Percentiles rank a stretch among this genome's conserved stretches.
These are phyloP conservation scores for Ganoderma lingzhi DNA, from an alignment of 1,284 basidiomycete species.

Conservation along the genomic window DNA sequence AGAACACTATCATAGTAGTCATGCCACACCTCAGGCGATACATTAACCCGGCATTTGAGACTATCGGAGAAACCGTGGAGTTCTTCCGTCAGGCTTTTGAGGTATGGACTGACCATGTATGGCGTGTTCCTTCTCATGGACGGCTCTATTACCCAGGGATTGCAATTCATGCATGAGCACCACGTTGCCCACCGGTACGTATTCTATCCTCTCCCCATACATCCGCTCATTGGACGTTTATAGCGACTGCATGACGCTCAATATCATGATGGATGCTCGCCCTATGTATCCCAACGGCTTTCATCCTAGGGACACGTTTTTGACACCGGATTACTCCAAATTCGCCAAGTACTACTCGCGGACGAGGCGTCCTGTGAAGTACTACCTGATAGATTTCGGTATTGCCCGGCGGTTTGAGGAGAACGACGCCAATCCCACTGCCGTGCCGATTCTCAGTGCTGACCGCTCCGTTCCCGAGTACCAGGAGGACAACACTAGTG, in stretches of 20 bases:
- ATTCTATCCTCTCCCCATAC: not conserved
- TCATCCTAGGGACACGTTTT: slow-evolving; percentile 33
- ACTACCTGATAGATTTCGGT: slow-evolving; percentile 46
- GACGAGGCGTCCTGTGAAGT: slow-evolving; percentile 39
- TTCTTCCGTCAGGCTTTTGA: slow-evolving; percentile 41
- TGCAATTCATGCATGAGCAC: slow-evolving; percentile 28
- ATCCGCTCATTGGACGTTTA: not conserved
- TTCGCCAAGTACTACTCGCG: slow-evolving; percentile 38
- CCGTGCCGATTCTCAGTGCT: slow-evolving; percentile 39
- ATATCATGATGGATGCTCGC: slow-evolving; percentile 49
- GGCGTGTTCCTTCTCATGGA: slow-evolving; percentile 36
- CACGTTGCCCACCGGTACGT: slow-evolving; percentile 31
- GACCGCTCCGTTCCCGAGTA: slow-evolving; percentile 37
- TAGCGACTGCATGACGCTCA: slow-evolving; percentile 47
- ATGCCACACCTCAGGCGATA: slow-evolving; percentile 37
- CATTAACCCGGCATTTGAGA: slow-evolving; percentile 35
- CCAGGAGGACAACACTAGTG: slow-evolving; percentile 12
- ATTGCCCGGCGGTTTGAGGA: slow-evolving; percentile 36
- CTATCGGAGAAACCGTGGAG: slow-evolving; percentile 39
- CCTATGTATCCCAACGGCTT: slow-evolving; percentile 39
- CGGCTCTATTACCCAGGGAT: slow-evolving; percentile 31
- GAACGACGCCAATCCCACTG: slow-evolving; percentile 29
- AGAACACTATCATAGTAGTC: slow-evolving; percentile 34
- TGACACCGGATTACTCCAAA: slow-evolving; percentile 29
- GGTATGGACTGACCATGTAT: slow-evolving; percentile 28